Base-by-base conservation (phyloP, 495 filamentous ascomycete genomes). In the Penicillium chermesinum region DNA sequence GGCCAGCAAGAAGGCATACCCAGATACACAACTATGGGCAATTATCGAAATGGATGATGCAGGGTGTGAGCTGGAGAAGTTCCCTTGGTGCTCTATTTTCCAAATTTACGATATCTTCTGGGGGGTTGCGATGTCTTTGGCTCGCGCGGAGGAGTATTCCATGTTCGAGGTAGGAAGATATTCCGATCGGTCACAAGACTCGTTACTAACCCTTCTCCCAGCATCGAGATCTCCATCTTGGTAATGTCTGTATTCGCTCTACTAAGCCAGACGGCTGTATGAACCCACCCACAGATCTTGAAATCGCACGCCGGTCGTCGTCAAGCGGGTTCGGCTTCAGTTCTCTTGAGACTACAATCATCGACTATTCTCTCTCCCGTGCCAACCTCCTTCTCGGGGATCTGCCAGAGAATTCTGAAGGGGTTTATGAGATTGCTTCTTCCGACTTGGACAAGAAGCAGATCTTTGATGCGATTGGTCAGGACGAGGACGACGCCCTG, bases 1-100 rank as follows among this genome's bases (percentile, higher is more conserved):
- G 0, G 77, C 74, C 3, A 75, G 63, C 36, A 80, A 73, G 41
- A 69, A 63, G 39, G 63, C 75, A 16, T 90, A 87, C 53, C 58
- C 78, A 2, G 78, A 85, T 38, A 72, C 75, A 2, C 87, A 93
- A 33, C 68, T 82, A 17, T 96, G 91, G 77, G 71, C 88, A 0
- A 84, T 91, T 10, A 71, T 96, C 7, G 90, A 96, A 62, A 85
- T 96, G 71, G 85, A 87, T 35, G 88, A 96, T 61, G 90, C 90
- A 0, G 90, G 90, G 0, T 80, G 67, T 13, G 87, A 89, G 38
- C 67, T 95, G 17, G 88, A 93, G 45, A 78, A 60, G 64, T 86
- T 59, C 38, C 57, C 41, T 47, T 87, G 45, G 65, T 67, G 71
- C 9, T 75, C 70, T 1, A 64, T 77, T 0, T 78, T 77, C 54